phyloP scores from a whole-genome alignment of 129 eudicot genomes.

The Helianthus annuus region HanXRQr2.0-SUNRISE NC_035433.2:53474177-53474676 shows the following conservation, averaged over 20 bases:
- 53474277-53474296: slow-evolving; percentile 12
- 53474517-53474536: not conserved
- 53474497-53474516: not conserved
- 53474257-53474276: slow-evolving; percentile 7
- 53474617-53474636: not conserved
- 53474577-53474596: slow-evolving; percentile 4
- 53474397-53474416: slow-evolving; percentile 12
- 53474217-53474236: not conserved
- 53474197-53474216: not conserved
- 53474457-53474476: slow-evolving; percentile 12
- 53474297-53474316: not conserved
- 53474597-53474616: not conserved
- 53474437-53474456: slow-evolving; percentile 12
- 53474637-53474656: not conserved
- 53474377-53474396: not conserved
- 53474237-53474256: slow-evolving; percentile 5
- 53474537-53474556: not conserved
- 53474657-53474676: not conserved
- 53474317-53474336: not conserved
- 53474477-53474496: not conserved
- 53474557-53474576: slow-evolving; percentile 11
- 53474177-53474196: not conserved
- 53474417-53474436: not conserved
- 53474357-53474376: not conserved
- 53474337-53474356: not conserved